Percentiles rank a stretch among this genome's conserved stretches.
phyloP scores from a whole-genome alignment of 1,139 yeast genomes.

The Arxiozyma telluris region DNA sequence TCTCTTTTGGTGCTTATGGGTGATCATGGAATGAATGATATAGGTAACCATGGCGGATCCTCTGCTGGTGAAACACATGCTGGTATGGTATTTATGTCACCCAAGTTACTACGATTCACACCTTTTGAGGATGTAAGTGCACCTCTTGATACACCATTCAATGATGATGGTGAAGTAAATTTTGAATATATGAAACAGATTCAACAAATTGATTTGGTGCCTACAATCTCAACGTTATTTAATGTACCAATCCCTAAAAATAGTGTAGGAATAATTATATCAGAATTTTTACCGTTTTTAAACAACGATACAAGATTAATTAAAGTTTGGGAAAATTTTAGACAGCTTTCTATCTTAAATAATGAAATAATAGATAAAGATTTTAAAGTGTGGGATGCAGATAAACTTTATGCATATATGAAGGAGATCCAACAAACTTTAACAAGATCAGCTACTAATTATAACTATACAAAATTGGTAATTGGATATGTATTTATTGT shows the following conservation, averaged over 20 bases:
- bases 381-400: conserved; percentile 11
- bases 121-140: conserved; percentile 31
- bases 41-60: conserved; percentile 94
- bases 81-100: conserved; percentile 62
- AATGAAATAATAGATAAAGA: conserved; percentile 7
- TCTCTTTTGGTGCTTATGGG: conserved; percentile 76
- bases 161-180: conserved; percentile 27
- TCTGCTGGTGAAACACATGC: conserved; percentile 87
- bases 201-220: conserved; percentile 82
- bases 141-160: conserved; percentile 31
- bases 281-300: conserved; percentile 50
- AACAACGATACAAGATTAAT: conserved; percentile 31
- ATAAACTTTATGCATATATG: conserved; percentile 37
- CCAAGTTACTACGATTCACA: conserved; percentile 37
- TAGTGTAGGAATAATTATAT: conserved; percentile 65
- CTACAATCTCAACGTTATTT: conserved; percentile 65
- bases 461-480: conserved; percentile 45
- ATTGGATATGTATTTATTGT: conserved; percentile 39
- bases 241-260: conserved; percentile 82
- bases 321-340: conserved; percentile 48
- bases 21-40: conserved; percentile 87
- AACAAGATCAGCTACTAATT: conserved; percentile 65
- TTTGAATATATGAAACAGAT: conserved; percentile 47
- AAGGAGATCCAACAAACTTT: conserved; percentile 44
- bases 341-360: conserved; percentile 40